Conservation (phyloP, 352 stramenopile genomes). For the Plasmopara viticola region DNA sequence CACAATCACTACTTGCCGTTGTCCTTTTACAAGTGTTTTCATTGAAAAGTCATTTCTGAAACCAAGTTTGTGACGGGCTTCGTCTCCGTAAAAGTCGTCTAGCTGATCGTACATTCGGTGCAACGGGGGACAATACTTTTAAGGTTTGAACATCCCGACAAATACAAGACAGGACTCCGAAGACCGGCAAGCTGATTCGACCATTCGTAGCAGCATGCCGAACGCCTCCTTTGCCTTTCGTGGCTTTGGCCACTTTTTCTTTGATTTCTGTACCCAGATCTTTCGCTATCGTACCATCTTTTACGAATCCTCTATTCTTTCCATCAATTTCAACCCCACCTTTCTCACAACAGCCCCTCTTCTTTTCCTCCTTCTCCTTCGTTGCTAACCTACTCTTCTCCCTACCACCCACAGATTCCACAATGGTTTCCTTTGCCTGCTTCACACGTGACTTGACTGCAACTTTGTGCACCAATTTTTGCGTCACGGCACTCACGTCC, state of each 20-base stretch:
- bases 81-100: conserved; percentile 53
- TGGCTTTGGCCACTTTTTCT: too few species aligned
- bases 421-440: neutral
- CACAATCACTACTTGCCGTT: conserved; percentile 25
- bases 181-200: conserved; percentile 41
- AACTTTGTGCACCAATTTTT: conserved; percentile 31
- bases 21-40: conserved; percentile 45
- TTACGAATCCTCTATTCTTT: too few species aligned
- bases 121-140: conserved; percentile 56
- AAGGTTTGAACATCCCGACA: conserved; percentile 45
- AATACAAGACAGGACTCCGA: conserved; percentile 48
- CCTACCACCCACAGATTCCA: conserved; percentile 10
- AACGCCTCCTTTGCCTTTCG: too few species aligned
- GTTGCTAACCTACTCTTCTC: neutral
- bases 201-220: conserved; percentile 13
- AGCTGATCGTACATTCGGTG: conserved; percentile 69
- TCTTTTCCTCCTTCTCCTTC: conserved; percentile 1
- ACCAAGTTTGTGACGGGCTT: conserved; percentile 44
- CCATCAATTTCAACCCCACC: too few species aligned
- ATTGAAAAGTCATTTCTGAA: conserved; percentile 54
- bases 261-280: too few species aligned
- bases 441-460: conserved; percentile 12
- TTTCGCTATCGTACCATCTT: too few species aligned
- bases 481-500: conserved; percentile 57
- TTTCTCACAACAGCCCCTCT: too few species aligned